Percentiles rank a stretch among this genome's conserved stretches.
These are phyloP conservation scores for Chrysosporium keratinophilum DNA, from an alignment of 2,329 filamentous ascomycete species.

Conservation along the genomic window DNA sequence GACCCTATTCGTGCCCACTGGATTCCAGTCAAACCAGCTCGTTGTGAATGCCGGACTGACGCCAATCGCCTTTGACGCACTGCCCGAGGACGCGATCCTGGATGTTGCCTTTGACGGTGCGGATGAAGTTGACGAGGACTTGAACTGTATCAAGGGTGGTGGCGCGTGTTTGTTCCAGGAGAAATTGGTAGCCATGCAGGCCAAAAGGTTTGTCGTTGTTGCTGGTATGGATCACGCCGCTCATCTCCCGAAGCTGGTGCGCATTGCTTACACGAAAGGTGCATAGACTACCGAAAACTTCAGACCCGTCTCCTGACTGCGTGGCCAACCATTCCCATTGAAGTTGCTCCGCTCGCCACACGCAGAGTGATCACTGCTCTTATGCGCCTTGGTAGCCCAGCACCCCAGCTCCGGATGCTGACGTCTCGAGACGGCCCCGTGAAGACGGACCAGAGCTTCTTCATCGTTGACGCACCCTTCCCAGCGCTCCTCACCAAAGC, in stretches of 20 bases:
- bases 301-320: constrained; percentile 60
- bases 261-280: not conserved
- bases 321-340: constrained; percentile 84
- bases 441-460: constrained; percentile 75
- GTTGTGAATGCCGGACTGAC: constrained; percentile 69
- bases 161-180: constrained; percentile 97
- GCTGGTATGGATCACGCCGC: constrained; percentile 51
- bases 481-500: constrained; percentile 55
- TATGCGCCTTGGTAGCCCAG: constrained; percentile 58
- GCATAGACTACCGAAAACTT: constrained; percentile 75
- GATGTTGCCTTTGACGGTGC: constrained; percentile 95
- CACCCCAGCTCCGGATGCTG: constrained; percentile 61
- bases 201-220: constrained; percentile 78
- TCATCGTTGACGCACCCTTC: constrained; percentile 90
- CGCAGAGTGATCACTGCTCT: constrained; percentile 66
- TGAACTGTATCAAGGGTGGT: constrained; percentile 97
- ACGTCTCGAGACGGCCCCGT: constrained; percentile 65
- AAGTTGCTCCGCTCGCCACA: constrained; percentile 78
- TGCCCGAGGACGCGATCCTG: constrained; percentile 55
- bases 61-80: constrained; percentile 65
- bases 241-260: not conserved
- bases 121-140: constrained; percentile 86
- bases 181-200: constrained; percentile 80
- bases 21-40: constrained; percentile 78
- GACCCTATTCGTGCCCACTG: constrained; percentile 86